Base-by-base conservation (phyloP, 2,329 filamentous ascomycete species). In the Monilinia fructigena region DNA sequence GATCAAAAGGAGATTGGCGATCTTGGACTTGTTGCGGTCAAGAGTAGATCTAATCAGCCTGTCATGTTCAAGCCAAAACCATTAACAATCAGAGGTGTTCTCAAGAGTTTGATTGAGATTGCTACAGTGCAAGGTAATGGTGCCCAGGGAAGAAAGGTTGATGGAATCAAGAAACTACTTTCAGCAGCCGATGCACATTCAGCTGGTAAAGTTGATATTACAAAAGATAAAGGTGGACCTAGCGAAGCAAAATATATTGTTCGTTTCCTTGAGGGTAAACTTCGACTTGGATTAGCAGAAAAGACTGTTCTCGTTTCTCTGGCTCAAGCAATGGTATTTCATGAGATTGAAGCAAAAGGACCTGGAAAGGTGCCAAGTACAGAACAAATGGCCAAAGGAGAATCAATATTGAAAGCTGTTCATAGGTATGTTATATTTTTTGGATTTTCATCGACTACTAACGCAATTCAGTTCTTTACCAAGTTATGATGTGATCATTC, bases 41-140 rank as follows among this genome's bases (percentile, higher is more conserved):
- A 98, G 81, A 97, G 93, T 79, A 87, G 94, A 78, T 92, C 90
- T 18, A 98, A 93, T 55, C 95, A 99, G 75, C 92, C 92, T 14
- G 98, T 95, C 28, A 97, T 99, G 93, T 97, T 98, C 82, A 97
- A 96, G 78, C 95, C 93, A 2, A 97, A 96, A 78, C 83, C 93
- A 38, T 81, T 99, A 72, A 97, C 93, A 0, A 85, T 99, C 1
- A 86, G 85, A 66, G 92, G 90, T 38, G 93, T 99, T 2, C 93
- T 96, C 74, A 89, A 95, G 75, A 91, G 92, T 1, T 79, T 99
- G 47, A 91, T 98, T 82, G 86, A 84, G 45, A 96, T 99, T 75
- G 95, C 95, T 8, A 96, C 91, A 23, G 85, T 92, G 18, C 85
- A 91, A 71, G 95, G 95, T 12, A 90, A 91, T 75, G 94, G 94